Evolutionary conservation across 495 filamentous ascomycete species (phyloP), one percentile per base, ranked within the genome.

Genomic region (Penicillium coprophilum): DNA sequence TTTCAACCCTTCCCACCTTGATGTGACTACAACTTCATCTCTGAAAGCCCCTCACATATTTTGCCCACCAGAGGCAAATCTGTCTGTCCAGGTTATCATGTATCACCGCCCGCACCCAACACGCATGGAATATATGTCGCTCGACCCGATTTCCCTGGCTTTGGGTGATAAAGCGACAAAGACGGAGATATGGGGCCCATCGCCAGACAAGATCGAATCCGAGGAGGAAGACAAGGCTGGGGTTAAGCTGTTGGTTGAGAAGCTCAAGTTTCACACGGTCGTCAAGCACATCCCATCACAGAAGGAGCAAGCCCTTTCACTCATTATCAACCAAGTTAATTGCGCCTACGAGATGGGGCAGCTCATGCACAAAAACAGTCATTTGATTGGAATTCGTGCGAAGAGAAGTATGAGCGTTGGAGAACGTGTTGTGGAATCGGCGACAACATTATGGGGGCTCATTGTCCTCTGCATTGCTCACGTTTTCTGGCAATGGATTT

Each of bases 121-220:
- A 30, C 82, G 86, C 55, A 99, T 99, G 94, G 93, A 99, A 71
- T 97, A 96, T 64, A 90, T 97, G 69, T 97, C 94, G 1, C 76
- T 96, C 17, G 81, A 85, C 40, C 94, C 93, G 0, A 97, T 99
- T 38, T 87, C 92, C 0, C 73, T 99, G 28, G 90, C 91, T 0
- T 74, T 99, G 49, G 89, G 83, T 9, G 95, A 96, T 68, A 92
- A 96, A 62, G 62, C 65, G 27, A 55, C 65, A 15, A 59, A 59
- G 10, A 50, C 61, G 15, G 73, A 68, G 47, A 65, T 64, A 45
- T 61, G 61, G 7, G 66, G 63, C 15, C 52, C 61, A 13, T 47
- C 68, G 27, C 53, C 62, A 8, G 72, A 63, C 30, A 67, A 63
- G 24, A 58, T 72, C 45, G 77, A 77, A 41, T 72, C 69, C 6